These are phyloP conservation scores for Daldinia childiae DNA, from an alignment of 495 filamentous ascomycete genomes.

Conservation along the genomic window DNA sequence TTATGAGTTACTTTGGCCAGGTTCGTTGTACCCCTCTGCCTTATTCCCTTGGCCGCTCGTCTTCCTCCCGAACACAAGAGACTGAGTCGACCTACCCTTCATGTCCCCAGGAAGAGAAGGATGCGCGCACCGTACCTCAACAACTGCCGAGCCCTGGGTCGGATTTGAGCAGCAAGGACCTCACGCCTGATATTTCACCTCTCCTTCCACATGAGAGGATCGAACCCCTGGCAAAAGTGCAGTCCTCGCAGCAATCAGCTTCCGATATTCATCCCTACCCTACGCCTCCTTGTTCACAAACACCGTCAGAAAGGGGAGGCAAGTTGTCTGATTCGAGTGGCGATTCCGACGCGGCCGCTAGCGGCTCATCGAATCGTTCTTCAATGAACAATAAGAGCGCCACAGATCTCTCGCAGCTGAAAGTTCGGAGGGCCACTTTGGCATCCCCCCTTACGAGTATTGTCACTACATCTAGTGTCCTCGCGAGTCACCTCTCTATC, in stretches of 20 bases:
- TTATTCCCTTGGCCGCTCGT: constrained; percentile 50
- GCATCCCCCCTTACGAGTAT: constrained; percentile 72
- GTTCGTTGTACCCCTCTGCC: constrained; percentile 77
- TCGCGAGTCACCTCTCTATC: constrained; percentile 79
- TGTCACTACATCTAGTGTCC: constrained; percentile 70
- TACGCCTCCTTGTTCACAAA: constrained; percentile 66
- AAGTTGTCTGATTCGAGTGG: constrained; percentile 56
- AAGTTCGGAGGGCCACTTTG: constrained; percentile 58
- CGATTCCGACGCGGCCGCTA: constrained; percentile 50
- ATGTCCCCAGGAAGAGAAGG: constrained; percentile 49
- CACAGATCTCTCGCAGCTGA: constrained; percentile 54
- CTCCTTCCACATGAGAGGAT: constrained; percentile 61
- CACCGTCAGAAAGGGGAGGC: constrained; percentile 62
- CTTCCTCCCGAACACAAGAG: constrained; percentile 50
- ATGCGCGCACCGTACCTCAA: constrained; percentile 43
- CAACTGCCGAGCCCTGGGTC: constrained; percentile 35
- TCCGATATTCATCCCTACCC: constrained; percentile 60
- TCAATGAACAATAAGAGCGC: constrained; percentile 53
- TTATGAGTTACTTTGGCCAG: constrained; percentile 96
- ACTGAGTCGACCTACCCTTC: constrained; percentile 48
- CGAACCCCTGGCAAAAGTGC: constrained; percentile 48
- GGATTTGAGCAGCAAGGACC: constrained; percentile 43
- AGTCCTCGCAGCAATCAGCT: constrained; percentile 48
- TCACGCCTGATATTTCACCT: constrained; percentile 57
- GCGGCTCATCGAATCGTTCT: constrained; percentile 42